These are phyloP conservation scores for Cutaneotrichosporon sp. DNA, from an alignment of 1,284 basidiomycete genomes.

Conservation along the genomic window DNA sequence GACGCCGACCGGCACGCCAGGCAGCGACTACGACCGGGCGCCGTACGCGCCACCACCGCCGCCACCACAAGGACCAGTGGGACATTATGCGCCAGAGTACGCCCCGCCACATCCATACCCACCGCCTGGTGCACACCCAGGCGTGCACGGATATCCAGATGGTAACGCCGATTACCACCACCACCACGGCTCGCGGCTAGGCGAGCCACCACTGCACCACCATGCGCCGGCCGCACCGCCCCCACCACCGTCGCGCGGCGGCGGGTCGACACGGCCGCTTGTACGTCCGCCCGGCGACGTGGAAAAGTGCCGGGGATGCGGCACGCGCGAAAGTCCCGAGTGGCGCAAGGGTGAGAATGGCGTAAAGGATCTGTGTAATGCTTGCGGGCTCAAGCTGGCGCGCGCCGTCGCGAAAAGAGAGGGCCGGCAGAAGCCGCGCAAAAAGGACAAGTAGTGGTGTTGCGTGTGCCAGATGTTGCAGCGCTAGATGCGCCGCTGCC, in stretches of 20 bases:
- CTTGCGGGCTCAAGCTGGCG: constrained; percentile 55
- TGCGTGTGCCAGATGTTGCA: not conserved
- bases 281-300: constrained; percentile 62
- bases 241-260: constrained; percentile 10
- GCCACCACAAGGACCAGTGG: not conserved
- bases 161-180: not conserved
- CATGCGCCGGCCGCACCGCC: constrained; percentile 5
- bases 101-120: not conserved
- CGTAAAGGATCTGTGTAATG: constrained; percentile 88
- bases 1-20: too few species aligned
- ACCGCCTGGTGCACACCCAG: not conserved
- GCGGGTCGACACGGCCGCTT: constrained; percentile 22
- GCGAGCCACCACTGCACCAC: constrained; percentile 4
- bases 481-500: not conserved
- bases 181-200: not conserved
- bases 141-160: not conserved
- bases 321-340: constrained; percentile 77
- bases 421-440: constrained; percentile 45
- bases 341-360: constrained; percentile 82
- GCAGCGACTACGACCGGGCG: too few species aligned
- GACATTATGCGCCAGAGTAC: not conserved
- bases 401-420: constrained; percentile 46
- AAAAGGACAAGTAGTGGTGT: constrained; percentile 37
- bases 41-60: not conserved
- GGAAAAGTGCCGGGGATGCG: constrained; percentile 73